Evolutionary conservation across 495 filamentous ascomycete species (phyloP), one percentile per base, ranked within the genome.

Genomic region (Cercophora sp.): DNA sequence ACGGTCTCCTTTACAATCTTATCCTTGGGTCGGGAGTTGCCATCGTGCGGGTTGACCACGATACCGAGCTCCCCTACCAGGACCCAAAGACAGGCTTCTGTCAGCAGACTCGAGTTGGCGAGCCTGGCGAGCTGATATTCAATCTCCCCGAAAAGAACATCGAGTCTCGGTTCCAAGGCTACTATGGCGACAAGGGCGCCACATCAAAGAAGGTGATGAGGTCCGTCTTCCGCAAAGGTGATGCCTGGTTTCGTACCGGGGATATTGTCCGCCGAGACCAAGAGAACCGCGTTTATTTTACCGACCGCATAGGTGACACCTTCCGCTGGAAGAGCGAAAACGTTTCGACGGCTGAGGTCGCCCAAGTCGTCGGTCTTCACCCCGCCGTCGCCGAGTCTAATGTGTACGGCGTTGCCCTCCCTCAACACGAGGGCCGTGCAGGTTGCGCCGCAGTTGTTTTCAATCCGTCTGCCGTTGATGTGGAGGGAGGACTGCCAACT

Each of bases 281-380:
- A 1, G 84, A 96, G 52, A 87, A 88, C 5, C 75, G 85, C 11
- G 85, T 85, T 73, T 96, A 78, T 68, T 97, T 97, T 68, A 79
- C 81, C 36, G 93, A 98, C 65, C 86, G 91, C 9, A 85, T 97
- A 31, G 92, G 92, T 45, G 92, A 97, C 60, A 96, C 92, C 0
- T 97, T 89, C 73, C 82, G 92, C 15, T 97, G 92, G 92, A 96
- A 95, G 74, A 84, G 82, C 37, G 92, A 97, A 70, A 97, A 96
- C 49, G 88, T 96, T 2, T 86, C 84, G 8, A 93, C 91, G 0
- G 84, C 85, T 18, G 92, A 95, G 56, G 91, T 94, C 5, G 79
- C 81, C 19, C 84, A 89, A 45, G 83, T 83, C 0, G 61, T 96
- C 0, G 86, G 88, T 2, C 61, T 69, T 1, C 86, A 91, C 55